phyloP scores from a whole-genome alignment of 179 eudicot species.

The Gypsophila paniculata region DNA sequence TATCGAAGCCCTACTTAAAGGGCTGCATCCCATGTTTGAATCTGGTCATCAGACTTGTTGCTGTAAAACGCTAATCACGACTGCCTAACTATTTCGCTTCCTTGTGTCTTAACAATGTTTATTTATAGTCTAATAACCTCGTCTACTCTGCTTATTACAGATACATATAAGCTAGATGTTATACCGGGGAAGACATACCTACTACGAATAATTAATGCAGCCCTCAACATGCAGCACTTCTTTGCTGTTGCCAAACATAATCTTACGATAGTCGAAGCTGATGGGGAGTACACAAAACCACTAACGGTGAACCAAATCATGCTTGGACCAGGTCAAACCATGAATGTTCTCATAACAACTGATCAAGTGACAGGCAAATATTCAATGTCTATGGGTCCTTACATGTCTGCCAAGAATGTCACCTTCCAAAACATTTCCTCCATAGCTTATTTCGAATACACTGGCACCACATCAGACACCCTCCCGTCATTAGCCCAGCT shows the following conservation, averaged over 20 bases:
- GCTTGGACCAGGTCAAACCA: slow-evolving; percentile 70
- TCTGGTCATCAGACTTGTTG: background rate
- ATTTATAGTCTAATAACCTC: background rate
- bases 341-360: slow-evolving; percentile 54
- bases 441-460: slow-evolving; percentile 51
- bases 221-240: slow-evolving; percentile 62
- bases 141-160: slow-evolving; percentile 32
- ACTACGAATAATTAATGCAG: slow-evolving; percentile 62
- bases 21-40: background rate
- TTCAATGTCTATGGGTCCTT: slow-evolving; percentile 63
- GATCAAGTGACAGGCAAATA: slow-evolving; percentile 47
- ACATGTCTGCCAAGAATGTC: slow-evolving; percentile 59
- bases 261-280: slow-evolving; percentile 61
- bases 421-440: slow-evolving; percentile 51
- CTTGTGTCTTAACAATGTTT: background rate
- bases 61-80: background rate
- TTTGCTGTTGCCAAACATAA: slow-evolving; percentile 65
- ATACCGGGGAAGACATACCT: slow-evolving; percentile 62
- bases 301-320: slow-evolving; percentile 46
- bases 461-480: slow-evolving; percentile 36
- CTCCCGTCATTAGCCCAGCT: slow-evolving; percentile 36
- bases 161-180: slow-evolving; percentile 48
- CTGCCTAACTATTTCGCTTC: background rate
- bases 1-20: too few species aligned
- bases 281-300: slow-evolving; percentile 64